phyloP scores from a whole-genome alignment of 805 yeast species.

The Wickerhamomyces queroliae region DNA sequence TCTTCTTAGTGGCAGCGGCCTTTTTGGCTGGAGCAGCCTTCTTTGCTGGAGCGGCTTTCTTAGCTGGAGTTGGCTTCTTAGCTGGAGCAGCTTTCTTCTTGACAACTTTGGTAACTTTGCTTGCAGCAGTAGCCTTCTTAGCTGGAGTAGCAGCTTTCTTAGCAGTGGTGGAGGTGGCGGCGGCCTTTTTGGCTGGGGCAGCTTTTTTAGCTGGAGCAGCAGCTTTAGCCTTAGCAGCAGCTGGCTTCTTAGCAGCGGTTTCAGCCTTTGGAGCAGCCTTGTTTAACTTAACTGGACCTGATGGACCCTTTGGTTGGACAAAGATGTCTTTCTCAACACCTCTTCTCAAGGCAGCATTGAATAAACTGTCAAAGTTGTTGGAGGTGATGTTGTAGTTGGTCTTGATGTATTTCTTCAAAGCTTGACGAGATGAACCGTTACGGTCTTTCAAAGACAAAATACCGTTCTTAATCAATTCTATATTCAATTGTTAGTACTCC shows the following conservation, averaged over 20 bases:
- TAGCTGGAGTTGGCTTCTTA: slow-evolving; percentile 14
- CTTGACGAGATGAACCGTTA: slow-evolving; percentile 81
- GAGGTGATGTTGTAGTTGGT: slow-evolving; percentile 53
- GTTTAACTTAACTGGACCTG: slow-evolving; percentile 73
- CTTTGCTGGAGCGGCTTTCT: slow-evolving; percentile 23
- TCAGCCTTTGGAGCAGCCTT: slow-evolving; percentile 22
- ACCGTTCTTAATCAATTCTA: slow-evolving; percentile 44
- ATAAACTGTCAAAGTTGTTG: slow-evolving; percentile 65
- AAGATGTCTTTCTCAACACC: slow-evolving; percentile 78
- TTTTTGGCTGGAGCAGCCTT: slow-evolving; percentile 21
- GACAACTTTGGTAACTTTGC: slow-evolving; percentile 29
- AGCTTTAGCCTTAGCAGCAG: slow-evolving; percentile 20
- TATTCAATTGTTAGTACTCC: slow-evolving; percentile 5
- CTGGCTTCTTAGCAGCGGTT: slow-evolving; percentile 23
- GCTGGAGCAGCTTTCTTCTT: slow-evolving; percentile 26
- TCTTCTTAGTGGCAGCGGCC: slow-evolving; percentile 20
- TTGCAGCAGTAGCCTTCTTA: slow-evolving; percentile 24
- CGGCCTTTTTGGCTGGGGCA: slow-evolving; percentile 22
- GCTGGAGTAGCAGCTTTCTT: slow-evolving; percentile 22
- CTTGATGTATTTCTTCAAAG: slow-evolving; percentile 77
- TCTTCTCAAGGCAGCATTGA: slow-evolving; percentile 72
- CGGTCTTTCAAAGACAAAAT: slow-evolving; percentile 68
- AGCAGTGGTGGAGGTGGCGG: slow-evolving; percentile 18
- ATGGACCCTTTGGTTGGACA: slow-evolving; percentile 82
- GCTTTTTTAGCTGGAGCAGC: slow-evolving; percentile 17